phyloP scores from a whole-genome alignment of 495 filamentous ascomycete genomes.

The Lophium mytilinum region DNA sequence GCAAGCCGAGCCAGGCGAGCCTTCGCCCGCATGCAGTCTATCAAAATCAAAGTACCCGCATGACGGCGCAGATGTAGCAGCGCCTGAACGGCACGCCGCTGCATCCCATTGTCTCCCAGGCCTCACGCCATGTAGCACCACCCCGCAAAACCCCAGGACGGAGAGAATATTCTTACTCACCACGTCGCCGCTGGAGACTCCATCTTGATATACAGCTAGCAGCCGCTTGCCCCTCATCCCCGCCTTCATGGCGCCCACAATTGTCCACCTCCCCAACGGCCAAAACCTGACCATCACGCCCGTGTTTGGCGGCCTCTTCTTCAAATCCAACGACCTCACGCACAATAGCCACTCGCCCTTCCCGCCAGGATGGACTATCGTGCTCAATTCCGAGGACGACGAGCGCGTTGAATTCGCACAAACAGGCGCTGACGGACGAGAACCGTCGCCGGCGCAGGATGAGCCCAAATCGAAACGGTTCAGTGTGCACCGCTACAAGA shows the following conservation, averaged over 20 bases:
- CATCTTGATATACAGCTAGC: background rate
- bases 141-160: background rate
- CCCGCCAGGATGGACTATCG: slow-evolving; percentile 80
- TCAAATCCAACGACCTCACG: slow-evolving; percentile 72
- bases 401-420: slow-evolving; percentile 17
- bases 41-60: too few species aligned
- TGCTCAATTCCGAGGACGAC: slow-evolving; percentile 64
- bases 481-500: slow-evolving; percentile 55
- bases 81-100: too few species aligned
- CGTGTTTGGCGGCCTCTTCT: slow-evolving; percentile 80
- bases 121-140: slow-evolving; percentile 8
- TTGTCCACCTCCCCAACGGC: slow-evolving; percentile 72
- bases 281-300: slow-evolving; percentile 70
- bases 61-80: too few species aligned
- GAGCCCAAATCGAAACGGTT: slow-evolving; percentile 25
- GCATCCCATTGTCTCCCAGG: background rate
- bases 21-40: too few species aligned
- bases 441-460: slow-evolving; percentile 13
- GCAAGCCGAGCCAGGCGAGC: too few species aligned
- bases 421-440: background rate
- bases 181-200: background rate
- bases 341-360: slow-evolving; percentile 53
- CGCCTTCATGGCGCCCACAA: slow-evolving; percentile 35
- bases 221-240: background rate
- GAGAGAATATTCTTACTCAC: background rate